Base-by-base conservation (phyloP, 2,329 filamentous ascomycete genomes). In the Epichloe baconii region DNA sequence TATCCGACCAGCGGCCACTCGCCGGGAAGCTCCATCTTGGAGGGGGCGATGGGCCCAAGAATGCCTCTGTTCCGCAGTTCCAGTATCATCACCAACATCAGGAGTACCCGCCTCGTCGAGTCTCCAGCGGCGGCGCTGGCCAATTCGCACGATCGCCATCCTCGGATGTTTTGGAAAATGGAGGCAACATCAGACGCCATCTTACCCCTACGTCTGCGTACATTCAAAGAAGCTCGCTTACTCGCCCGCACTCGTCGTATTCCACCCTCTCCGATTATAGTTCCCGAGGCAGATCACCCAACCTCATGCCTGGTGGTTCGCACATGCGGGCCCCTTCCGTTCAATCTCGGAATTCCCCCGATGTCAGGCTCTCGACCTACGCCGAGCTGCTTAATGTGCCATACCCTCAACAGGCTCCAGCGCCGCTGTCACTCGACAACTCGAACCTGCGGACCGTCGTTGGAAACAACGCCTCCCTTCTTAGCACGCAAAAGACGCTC, bases 401-500 rank as follows among this genome's bases (percentile, higher is more conserved):
- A 0, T 95, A 94, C 64, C 86, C 86, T 23, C 89, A 94, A 66
- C 87, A 87, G 52, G 76, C 74, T 2, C 77, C 79, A 4, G 75
- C 80, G 69, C 66, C 88, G 69, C 61, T 87, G 71, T 62, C 79
- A 31, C 75, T 95, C 53, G 87, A 94, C 66, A 96, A 97, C 63
- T 82, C 85, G 11, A 78, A 85, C 55, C 72, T 98, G 47, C 84
- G 88, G 54, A 82, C 77, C 51, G 83, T 80, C 15, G 83, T 98
- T 23, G 93, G 93, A 44, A 85, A 81, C 63, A 95, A 95, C 70
- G 91, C 91, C 3, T 95, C 90, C 19, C 76, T 98, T 12, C 78
- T 98, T 34, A 90, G 88, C 62, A 85, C 88, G 36, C 87, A 91
- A 63, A 90, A 97, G 70, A 98, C 93, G 2, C 78, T 98, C 47